A percentile compares a stretch with the other conserved stretches of the same genome.
phyloP scores from a whole-genome alignment of 306 rosid species.

The Prunus mira region DNA sequence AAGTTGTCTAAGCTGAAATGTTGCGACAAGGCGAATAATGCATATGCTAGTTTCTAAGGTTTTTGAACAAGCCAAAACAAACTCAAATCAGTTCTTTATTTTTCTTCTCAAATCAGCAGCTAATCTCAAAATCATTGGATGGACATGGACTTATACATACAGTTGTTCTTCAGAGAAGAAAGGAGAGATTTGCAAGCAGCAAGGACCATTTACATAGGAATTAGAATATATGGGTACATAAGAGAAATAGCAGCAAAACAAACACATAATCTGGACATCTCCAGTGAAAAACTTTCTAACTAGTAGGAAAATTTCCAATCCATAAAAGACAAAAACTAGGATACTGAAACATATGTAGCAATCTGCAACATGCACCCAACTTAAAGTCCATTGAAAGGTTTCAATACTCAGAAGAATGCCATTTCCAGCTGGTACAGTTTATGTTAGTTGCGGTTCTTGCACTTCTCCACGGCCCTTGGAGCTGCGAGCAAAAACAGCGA shows the following conservation, averaged over 20 bases:
- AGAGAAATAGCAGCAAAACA: constrained; percentile 30
- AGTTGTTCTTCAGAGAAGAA: not conserved
- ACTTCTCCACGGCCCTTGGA: constrained; percentile 82
- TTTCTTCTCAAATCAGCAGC: not conserved
- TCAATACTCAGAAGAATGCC: constrained; percentile 30
- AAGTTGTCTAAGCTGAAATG: too few relatives aligned
- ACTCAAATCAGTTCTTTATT: not conserved
- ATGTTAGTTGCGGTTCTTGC: constrained; percentile 62
- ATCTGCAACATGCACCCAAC: constrained; percentile 33
- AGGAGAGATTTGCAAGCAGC: constrained; percentile 28
- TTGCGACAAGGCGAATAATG: too few relatives aligned
- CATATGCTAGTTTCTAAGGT: not conserved
- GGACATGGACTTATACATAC: not conserved
- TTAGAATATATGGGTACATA: constrained; percentile 37
- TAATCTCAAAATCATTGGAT: not conserved
- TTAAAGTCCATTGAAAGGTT: constrained; percentile 26
- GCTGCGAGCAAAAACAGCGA: constrained; percentile 50
- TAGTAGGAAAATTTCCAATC: constrained; percentile 34
- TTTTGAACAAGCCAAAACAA: not conserved
- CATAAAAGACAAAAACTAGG: constrained; percentile 40
- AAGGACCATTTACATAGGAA: constrained; percentile 47
- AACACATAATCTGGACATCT: constrained; percentile 38
- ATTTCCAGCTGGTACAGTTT: constrained; percentile 18
- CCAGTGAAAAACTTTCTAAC: constrained; percentile 40
- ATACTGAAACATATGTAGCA: constrained; percentile 35